Evolutionary conservation across 2,329 filamentous ascomycete genomes (phyloP).

Genomic region (Paradendryphiella salina): DNA sequence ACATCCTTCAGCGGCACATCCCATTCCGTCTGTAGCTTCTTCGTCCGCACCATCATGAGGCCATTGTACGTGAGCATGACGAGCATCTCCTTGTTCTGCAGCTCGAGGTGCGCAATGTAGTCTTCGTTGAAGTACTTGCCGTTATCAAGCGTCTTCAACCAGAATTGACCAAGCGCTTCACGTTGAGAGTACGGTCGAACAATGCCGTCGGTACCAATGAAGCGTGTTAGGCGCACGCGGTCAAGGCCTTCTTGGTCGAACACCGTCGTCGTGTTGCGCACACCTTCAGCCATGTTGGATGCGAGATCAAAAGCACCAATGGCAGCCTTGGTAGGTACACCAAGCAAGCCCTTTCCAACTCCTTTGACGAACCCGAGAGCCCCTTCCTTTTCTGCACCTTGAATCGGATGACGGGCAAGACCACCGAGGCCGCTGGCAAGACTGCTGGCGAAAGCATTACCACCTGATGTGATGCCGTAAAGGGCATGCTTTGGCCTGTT

Average conservation of each 20-base stretch:
- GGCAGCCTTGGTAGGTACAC: slow-evolving; percentile 93
- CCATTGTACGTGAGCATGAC: slow-evolving; percentile 64
- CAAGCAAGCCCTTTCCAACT: slow-evolving; percentile 90
- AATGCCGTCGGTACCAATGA: slow-evolving; percentile 89
- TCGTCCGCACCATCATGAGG: slow-evolving; percentile 87
- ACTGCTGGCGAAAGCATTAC: slow-evolving; percentile 91
- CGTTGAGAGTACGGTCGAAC: slow-evolving; percentile 93
- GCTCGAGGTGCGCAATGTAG: slow-evolving; percentile 94
- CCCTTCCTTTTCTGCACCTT: slow-evolving; percentile 95
- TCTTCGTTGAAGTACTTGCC: slow-evolving; percentile 97
- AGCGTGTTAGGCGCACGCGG: slow-evolving; percentile 88
- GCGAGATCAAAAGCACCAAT: slow-evolving; percentile 97
- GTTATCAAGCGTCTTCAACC: slow-evolving; percentile 97
- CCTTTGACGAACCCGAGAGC: slow-evolving; percentile 95
- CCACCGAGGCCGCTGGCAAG: slow-evolving; percentile 93
- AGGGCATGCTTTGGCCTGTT: slow-evolving; percentile 97
- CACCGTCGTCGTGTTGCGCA: slow-evolving; percentile 97
- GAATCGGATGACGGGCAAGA: slow-evolving; percentile 86
- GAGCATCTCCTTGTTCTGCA: slow-evolving; percentile 87
- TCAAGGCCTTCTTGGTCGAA: slow-evolving; percentile 95
- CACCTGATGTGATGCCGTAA: slow-evolving; percentile 92
- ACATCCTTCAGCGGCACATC: slow-evolving; percentile 94
- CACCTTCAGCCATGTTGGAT: slow-evolving; percentile 94
- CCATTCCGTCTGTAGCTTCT: slow-evolving; percentile 88
- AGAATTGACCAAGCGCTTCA: slow-evolving; percentile 94